Percentiles rank a stretch among this genome's conserved stretches.
Conservation (phyloP, 352 stramenopile genomes). For the Phytopythium litorale region DNA sequence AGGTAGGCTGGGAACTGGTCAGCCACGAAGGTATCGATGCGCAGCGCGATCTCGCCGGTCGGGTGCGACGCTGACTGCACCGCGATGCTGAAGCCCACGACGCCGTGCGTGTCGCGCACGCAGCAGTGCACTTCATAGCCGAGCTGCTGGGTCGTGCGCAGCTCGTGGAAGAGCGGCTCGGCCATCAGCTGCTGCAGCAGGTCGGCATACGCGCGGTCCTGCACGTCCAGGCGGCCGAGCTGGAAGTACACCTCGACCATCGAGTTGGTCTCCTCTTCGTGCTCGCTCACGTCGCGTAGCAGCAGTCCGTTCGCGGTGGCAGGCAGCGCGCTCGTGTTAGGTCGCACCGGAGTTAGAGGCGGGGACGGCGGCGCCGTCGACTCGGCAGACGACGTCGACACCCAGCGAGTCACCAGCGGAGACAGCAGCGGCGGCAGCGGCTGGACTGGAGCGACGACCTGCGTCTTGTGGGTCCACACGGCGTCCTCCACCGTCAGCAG, state of each 20-base stretch:
- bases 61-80: slow-evolving; percentile 70
- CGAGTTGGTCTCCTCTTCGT: slow-evolving; percentile 70
- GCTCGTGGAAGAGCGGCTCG: slow-evolving; percentile 77
- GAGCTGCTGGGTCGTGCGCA: slow-evolving; percentile 81
- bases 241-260: slow-evolving; percentile 86
- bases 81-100: slow-evolving; percentile 65
- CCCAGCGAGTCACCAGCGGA: background rate
- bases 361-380: slow-evolving; percentile 5
- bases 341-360: slow-evolving; percentile 22
- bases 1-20: slow-evolving; percentile 29
- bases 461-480: background rate
- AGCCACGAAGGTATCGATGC: slow-evolving; percentile 62
- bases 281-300: slow-evolving; percentile 56
- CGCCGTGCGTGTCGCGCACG: slow-evolving; percentile 66
- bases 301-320: slow-evolving; percentile 53
- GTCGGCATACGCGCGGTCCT: slow-evolving; percentile 58
- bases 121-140: slow-evolving; percentile 80
- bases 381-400: background rate
- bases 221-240: slow-evolving; percentile 43
- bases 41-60: slow-evolving; percentile 46
- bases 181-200: slow-evolving; percentile 75
- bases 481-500: slow-evolving; percentile 30
- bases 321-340: slow-evolving; percentile 47
- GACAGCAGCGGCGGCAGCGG: background rate
- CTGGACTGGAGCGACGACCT: too few relatives aligned